Evolutionary conservation across 169 alveolate species (phyloP).

Genomic region (Cryptosporidium sp.): DNA sequence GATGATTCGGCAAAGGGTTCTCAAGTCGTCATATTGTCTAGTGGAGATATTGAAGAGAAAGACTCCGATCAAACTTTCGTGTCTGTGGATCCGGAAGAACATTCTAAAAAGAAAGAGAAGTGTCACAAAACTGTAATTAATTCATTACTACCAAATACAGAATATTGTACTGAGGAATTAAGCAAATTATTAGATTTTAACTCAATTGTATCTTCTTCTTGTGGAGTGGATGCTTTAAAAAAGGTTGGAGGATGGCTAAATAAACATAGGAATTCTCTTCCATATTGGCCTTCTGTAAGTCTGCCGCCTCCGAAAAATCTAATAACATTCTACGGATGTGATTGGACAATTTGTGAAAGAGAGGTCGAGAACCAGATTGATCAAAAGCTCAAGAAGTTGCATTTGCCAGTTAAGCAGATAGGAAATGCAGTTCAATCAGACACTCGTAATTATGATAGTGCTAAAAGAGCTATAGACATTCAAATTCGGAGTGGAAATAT

Average conservation of each 20-base stretch:
- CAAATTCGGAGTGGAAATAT: slow-evolving; percentile 13
- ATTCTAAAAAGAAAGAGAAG: not conserved
- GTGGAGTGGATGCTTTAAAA: slow-evolving; percentile 60
- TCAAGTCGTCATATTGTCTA: not conserved
- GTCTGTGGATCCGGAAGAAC: not conserved
- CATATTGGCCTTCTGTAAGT: slow-evolving; percentile 49
- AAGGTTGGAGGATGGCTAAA: slow-evolving; percentile 69
- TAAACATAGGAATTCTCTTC: slow-evolving; percentile 51
- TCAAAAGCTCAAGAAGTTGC: slow-evolving; percentile 19
- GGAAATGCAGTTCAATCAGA: slow-evolving; percentile 20
- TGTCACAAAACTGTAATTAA: not conserved
- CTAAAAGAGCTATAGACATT: slow-evolving; percentile 13
- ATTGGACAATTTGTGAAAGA: slow-evolving; percentile 67
- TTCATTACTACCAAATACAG: slow-evolving; percentile 10
- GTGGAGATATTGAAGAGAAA: not conserved
- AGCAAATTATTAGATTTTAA: slow-evolving; percentile 55
- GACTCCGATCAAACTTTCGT: not conserved
- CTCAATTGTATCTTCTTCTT: slow-evolving; percentile 48
- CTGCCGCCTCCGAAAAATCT: slow-evolving; percentile 47
- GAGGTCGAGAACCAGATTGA: slow-evolving; percentile 53
- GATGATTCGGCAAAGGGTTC: not conserved
- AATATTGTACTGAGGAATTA: slow-evolving; percentile 42
- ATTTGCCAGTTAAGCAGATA: slow-evolving; percentile 36
- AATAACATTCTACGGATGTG: slow-evolving; percentile 68
- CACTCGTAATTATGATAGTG: not conserved